These are phyloP conservation scores for Cladosporium sphaerospermum DNA, from an alignment of 2,329 filamentous ascomycete species.

Conservation along the genomic window DNA sequence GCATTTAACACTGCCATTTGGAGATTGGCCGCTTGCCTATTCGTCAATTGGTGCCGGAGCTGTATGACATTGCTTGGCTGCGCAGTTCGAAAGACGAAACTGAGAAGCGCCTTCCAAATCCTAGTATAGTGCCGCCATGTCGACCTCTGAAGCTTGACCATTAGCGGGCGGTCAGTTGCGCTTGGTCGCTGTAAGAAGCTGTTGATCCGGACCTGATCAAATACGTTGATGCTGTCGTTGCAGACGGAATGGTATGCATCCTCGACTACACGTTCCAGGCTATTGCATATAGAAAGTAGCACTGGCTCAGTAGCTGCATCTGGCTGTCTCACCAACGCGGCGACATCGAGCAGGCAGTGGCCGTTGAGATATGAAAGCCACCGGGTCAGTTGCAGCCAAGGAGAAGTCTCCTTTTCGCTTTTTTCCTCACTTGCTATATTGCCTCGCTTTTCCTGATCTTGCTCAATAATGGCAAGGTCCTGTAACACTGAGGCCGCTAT, in stretches of 20 bases:
- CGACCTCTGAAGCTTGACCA: constrained; percentile 16
- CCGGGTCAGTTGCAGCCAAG: constrained; percentile 3
- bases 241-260: constrained; percentile 11
- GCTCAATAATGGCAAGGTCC: not conserved
- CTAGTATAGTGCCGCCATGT: constrained; percentile 14
- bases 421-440: not conserved
- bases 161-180: constrained; percentile 10
- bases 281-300: not conserved
- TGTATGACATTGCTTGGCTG: not conserved
- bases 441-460: not conserved
- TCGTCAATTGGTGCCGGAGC: constrained; percentile 9
- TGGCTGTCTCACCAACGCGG: not conserved
- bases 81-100: constrained; percentile 14
- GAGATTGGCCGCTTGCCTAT: not conserved
- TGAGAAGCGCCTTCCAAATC: constrained; percentile 18
- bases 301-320: not conserved
- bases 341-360: not conserved
- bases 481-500: not conserved
- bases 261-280: constrained; percentile 13
- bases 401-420: not conserved
- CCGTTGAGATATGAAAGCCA: constrained; percentile 3
- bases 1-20: not conserved
- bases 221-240: constrained; percentile 14
- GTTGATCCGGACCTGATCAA: constrained; percentile 17
- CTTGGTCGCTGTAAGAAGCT: constrained; percentile 14